Evolutionary conservation across 1,139 yeast species (phyloP).

Genomic region (Citeromyces hawaiiensis): DNA sequence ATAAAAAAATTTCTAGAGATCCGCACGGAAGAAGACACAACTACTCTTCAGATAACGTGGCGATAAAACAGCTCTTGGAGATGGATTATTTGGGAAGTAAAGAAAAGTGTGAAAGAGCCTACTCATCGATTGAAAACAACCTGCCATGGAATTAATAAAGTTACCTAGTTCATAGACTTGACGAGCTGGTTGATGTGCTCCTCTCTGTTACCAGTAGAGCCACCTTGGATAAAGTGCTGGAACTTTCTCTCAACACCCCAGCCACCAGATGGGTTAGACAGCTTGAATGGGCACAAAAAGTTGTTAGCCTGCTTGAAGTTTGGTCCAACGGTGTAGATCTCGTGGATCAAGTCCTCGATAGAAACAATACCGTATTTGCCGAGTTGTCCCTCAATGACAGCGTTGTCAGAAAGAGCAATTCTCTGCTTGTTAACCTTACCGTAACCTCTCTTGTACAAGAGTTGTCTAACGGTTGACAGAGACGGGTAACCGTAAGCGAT

Average conservation of each 20-base stretch:
- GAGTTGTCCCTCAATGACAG: slow-evolving; percentile 84
- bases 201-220: slow-evolving; percentile 99
- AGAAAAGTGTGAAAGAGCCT: too few species aligned
- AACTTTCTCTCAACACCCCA: slow-evolving; percentile 99
- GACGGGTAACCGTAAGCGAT: slow-evolving; percentile 99
- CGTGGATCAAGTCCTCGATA: slow-evolving; percentile 97
- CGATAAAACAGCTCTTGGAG: too few species aligned
- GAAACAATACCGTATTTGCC: slow-evolving; percentile 97
- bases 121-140: background rate
- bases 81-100: too few species aligned
- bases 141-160: background rate
- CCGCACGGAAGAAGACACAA: background rate
- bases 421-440: slow-evolving; percentile 99
- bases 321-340: slow-evolving; percentile 97
- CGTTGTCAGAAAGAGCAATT: slow-evolving; percentile 86
- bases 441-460: slow-evolving; percentile 99
- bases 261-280: slow-evolving; percentile 98
- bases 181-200: slow-evolving; percentile 95
- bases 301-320: slow-evolving; percentile 99
- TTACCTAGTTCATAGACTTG: slow-evolving; percentile 82
- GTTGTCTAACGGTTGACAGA: slow-evolving; percentile 88
- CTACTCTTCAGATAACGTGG: too few species aligned
- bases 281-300: slow-evolving; percentile 99
- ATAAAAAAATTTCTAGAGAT: background rate
- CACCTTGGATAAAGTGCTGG: slow-evolving; percentile 99